Base-by-base conservation (phyloP, 139 green algal species). In the Ettlia oleoabundans region DNA sequence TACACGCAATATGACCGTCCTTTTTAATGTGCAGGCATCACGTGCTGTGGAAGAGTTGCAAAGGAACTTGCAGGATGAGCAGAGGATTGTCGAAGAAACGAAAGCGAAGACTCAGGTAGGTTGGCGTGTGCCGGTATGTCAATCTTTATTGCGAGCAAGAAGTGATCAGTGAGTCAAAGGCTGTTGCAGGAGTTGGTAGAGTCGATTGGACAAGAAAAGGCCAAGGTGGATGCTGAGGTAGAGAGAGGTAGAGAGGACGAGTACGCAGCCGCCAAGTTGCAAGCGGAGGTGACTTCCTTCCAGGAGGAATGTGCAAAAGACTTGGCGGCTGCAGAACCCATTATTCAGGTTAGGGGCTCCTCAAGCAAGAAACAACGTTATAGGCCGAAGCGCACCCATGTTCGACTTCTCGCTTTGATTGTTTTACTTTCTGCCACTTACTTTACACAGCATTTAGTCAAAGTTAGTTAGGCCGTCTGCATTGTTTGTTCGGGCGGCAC, bases 61-160 rank as follows among this genome's bases (percentile, higher is more conserved):
- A 83, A 84, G 83, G 21, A 89, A 88, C 4, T 83, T 98, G 33
- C 91, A 94, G 80, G 86, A 96, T 71, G 95, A 98, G 86, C 89
- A 92, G 68, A 90, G 95, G 40, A 92, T 98, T 52, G 94, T 98
- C 30, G 95, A 95, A 78, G 92, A 98, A 89, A 97, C 97, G 88
- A 95, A 97, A 86, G 86, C 88, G 6, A 86, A 92, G 77, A 98
- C 95, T 0, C 67, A 78, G 70, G 76, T 47, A 43, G 8, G 61
- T 21, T 38, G 15, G 61, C 61, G 13, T n/a, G 13, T 10, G 13
- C 8, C 13, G 26, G 13, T 68, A n/a, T n/a, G n/a, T 68, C 8
- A 38, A 68, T n/a, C 61, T 68, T 8, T 58, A 15, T 58, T 15
- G 47, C 10, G 47, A 58, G 15, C 47, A 58, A 58, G 10, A 58